Percentiles rank a stretch among this genome's conserved stretches.
These are phyloP conservation scores for Fusarium dlaminii DNA, from an alignment of 2,329 filamentous ascomycete species.

Conservation along the genomic window DNA sequence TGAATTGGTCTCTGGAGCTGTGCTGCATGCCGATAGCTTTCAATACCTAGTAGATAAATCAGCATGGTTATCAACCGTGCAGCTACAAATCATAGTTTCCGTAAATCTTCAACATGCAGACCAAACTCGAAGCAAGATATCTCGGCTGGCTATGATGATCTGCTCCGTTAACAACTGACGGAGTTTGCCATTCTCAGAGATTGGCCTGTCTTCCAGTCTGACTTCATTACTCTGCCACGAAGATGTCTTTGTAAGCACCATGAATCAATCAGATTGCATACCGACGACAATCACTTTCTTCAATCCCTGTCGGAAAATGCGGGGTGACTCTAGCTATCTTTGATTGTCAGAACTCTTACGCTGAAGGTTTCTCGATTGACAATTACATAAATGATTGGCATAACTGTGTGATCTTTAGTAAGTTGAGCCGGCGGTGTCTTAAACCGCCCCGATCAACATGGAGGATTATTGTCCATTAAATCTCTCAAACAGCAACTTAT, in stretches of 20 bases:
- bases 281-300: constrained; percentile 4
- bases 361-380: background rate
- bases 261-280: constrained; percentile 23
- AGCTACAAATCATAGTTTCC: background rate
- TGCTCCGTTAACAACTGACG: background rate
- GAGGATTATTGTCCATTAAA: background rate
- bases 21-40: background rate
- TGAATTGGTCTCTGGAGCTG: background rate
- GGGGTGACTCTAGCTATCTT: constrained; percentile 26
- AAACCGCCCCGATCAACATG: background rate
- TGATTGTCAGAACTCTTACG: constrained; percentile 12
- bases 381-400: constrained; percentile 28
- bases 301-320: constrained; percentile 15
- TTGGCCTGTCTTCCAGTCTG: background rate
- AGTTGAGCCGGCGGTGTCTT: background rate
- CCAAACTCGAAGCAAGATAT: background rate
- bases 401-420: constrained; percentile 2
- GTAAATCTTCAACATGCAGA: background rate
- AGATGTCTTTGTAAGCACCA: constrained; percentile 27
- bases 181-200: background rate
- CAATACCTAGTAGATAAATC: background rate
- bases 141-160: constrained; percentile 2
- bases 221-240: constrained; percentile 11
- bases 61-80: constrained; percentile 6
- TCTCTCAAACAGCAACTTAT: constrained; percentile 8